Evolutionary conservation across 257 asterid species (phyloP), one percentile per base, ranked within the genome.

Genomic region (Gentiana straminea): DNA sequence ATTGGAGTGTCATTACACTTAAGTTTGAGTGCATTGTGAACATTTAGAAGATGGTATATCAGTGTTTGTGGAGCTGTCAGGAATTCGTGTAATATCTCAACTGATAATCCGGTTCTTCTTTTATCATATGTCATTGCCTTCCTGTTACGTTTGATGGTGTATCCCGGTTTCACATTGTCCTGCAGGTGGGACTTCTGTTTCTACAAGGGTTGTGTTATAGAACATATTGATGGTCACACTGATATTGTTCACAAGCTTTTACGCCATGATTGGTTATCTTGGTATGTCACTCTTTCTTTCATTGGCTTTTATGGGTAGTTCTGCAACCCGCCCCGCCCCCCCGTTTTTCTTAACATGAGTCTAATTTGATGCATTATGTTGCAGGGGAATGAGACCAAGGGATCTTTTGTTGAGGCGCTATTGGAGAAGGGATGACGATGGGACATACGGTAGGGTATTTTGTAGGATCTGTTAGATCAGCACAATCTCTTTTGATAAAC

Each of bases 371-470:
- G 51, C 65, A 57, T 51, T 58, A 60, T 61, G 35, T 60, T 75
- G 67, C 69, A 91, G 98, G 97, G 95, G 98, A 59, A 87, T 91
- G 98, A 79, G 73, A 62, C 65, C 69, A 64, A 81, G 98, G 76
- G 98, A 91, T 77, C 86, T 91, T 72, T 74, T 91, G 52, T 71
- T 91, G 67, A 77, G 84, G 60, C 94, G 96, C 64, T 91, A 91
- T 62, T 91, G 98, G 98, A 81, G 98, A 78, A 79, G 98, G 77
- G 98, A 91, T 77, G 98, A 91, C 48, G 98, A 87, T 60, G 96
- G 96, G 39, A 87, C 98, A 49, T 91, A 91, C 43, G 98, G 98
- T 91, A 76, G 60, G 49, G 53, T 47, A 51, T 57, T 60, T n/a
- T 57, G 61, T 54, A 51, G 64, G 49, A 63, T 64, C 37, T 70